Conservation (phyloP, 257 asterid species). For the Galeopsis tetrahit region DNA sequence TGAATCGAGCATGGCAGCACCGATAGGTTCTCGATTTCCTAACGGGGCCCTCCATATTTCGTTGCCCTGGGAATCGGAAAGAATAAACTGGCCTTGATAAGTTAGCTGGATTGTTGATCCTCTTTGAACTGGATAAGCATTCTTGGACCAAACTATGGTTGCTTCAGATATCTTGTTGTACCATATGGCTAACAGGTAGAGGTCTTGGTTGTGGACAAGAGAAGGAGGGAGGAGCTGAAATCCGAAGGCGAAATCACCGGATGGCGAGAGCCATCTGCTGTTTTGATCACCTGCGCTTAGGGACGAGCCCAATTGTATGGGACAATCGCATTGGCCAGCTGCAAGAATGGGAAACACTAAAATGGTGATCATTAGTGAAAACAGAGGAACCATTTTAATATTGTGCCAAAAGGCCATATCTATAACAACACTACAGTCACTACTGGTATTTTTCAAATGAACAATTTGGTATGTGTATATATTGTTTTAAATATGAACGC, state of each 20-base stretch:
- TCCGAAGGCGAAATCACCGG: slow-evolving; percentile 54
- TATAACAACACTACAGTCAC: neutral
- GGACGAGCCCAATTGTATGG: slow-evolving; percentile 19
- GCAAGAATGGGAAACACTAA: slow-evolving; percentile 13
- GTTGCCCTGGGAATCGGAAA: slow-evolving; percentile 23
- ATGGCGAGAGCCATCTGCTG: slow-evolving; percentile 42
- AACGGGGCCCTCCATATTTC: slow-evolving; percentile 22
- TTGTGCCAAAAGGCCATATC: slow-evolving; percentile 17
- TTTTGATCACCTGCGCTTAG: slow-evolving; percentile 30
- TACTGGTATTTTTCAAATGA: too few species aligned
- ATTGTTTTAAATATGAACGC: neutral
- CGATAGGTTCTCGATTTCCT: slow-evolving; percentile 9
- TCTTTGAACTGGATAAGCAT: slow-evolving; percentile 32
- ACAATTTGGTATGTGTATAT: neutral
- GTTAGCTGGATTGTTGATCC: slow-evolving; percentile 44
- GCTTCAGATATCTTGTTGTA: slow-evolving; percentile 43
- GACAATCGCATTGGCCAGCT: slow-evolving; percentile 27
- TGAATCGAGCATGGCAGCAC: slow-evolving; percentile 47
- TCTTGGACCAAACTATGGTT: slow-evolving; percentile 47
- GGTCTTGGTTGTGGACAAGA: slow-evolving; percentile 10
- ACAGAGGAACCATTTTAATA: neutral
- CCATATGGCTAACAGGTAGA: slow-evolving; percentile 49
- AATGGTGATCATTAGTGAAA: neutral
- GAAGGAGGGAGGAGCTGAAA: slow-evolving; percentile 34
- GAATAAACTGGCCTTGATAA: slow-evolving; percentile 31